Base-by-base conservation (phyloP, 2,329 filamentous ascomycete species). In the Hypoxylon sp. region DNA sequence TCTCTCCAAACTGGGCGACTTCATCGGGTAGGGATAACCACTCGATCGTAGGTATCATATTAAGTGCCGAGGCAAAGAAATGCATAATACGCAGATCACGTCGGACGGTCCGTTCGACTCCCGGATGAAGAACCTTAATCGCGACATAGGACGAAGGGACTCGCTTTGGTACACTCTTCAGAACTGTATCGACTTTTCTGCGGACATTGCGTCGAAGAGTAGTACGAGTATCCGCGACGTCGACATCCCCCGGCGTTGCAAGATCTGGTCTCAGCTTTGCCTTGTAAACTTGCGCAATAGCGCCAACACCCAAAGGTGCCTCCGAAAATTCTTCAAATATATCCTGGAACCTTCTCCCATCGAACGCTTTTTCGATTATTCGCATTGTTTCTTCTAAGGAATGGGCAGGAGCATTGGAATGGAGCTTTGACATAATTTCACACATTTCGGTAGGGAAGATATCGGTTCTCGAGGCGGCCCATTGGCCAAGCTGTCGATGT, bases 321-420 rank as follows among this genome's bases (percentile, higher is more conserved):
- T 95, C 90, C 19, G 97, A 81, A 61, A 99, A 99, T 69, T 97
- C 94, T 20, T 96, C 90, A 63, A 99, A 99, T 52, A 99, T 97
- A 4, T 96, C 90, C 8, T 93, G 86, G 59, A 99, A 97, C 0
- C 73, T 64, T 46, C 89, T 81, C 1, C 89, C 90, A 50, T 86
- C 84, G 67, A 99, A 99, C 0, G 94, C 92, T 25, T 84, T 82
- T 61, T 85, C 81, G 17, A 99, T 87, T 2, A 86, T 97, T 59
- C 78, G 78, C 69, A 90, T 91, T 0, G 94, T 97, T 16, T 84
- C 80, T 37, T 82, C 79, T 42, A 99, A 77, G 1, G 92, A 91
- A 71, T 99, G 94, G 2, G 94, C 92, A 0, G 93, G 92, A 0
- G 94, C 93, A 68, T 97, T 86, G 1, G 94, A 97, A 73, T 99